A percentile compares a stretch with the other conserved stretches of the same genome.
phyloP scores from a whole-genome alignment of 257 asterid genomes.

The Knoxia roxburghii region DNA sequence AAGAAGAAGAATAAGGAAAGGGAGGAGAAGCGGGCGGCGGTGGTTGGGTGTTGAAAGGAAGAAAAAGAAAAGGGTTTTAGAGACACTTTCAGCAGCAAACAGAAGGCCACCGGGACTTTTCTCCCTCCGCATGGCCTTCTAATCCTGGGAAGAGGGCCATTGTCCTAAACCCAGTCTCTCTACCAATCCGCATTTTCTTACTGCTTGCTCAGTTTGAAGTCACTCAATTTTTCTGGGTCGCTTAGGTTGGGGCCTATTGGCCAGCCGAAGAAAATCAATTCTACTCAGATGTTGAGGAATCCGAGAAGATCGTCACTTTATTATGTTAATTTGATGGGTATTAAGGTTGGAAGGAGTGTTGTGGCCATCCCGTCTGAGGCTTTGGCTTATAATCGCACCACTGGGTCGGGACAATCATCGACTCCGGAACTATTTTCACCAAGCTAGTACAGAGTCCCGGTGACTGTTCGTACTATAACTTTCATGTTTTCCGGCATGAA shows the following conservation, averaged over 20 bases:
- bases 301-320: constrained; percentile 75
- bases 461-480: constrained; percentile 58
- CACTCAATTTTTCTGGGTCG: constrained; percentile 52
- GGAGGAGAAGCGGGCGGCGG: too few relatives aligned
- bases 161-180: constrained; percentile 49
- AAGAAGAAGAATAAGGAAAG: too few relatives aligned
- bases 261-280: constrained; percentile 62
- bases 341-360: constrained; percentile 47
- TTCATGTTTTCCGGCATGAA: constrained; percentile 83
- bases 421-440: constrained; percentile 76
- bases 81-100: constrained; percentile 63
- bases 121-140: constrained; percentile 67
- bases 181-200: constrained; percentile 70
- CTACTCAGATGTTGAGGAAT: constrained; percentile 52
- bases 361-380: constrained; percentile 50
- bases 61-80: too few relatives aligned
- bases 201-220: constrained; percentile 68
- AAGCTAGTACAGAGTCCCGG: constrained; percentile 63
- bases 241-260: constrained; percentile 58
- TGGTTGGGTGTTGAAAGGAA: too few relatives aligned
- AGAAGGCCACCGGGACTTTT: constrained; percentile 40
- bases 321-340: constrained; percentile 58
- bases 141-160: constrained; percentile 71
- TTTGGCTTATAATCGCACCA: constrained; percentile 47
- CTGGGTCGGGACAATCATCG: constrained; percentile 82